A percentile compares a stretch with the other conserved stretches of the same genome.
These are phyloP conservation scores for Pestalotiopsis sp. DNA, from an alignment of 2,329 filamentous ascomycete genomes.

Conservation along the genomic window DNA sequence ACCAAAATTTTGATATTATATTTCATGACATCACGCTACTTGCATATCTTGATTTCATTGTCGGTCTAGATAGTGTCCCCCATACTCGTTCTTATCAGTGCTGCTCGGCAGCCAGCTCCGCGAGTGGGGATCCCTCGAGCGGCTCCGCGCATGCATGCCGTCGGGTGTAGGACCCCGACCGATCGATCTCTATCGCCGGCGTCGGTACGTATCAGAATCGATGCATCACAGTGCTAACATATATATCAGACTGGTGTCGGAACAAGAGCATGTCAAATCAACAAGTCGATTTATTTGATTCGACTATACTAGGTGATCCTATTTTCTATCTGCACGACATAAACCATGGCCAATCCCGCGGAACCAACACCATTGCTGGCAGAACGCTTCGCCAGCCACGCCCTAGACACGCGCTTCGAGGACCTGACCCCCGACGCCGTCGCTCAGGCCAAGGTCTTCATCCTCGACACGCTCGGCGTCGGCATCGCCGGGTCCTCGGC, in stretches of 20 bases:
- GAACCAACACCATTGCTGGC: conserved; percentile 1
- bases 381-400: conserved; percentile 14
- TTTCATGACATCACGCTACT: background rate
- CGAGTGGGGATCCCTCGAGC: background rate
- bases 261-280: background rate
- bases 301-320: background rate
- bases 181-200: background rate
- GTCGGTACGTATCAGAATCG: background rate
- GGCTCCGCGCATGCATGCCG: conserved; percentile 5
- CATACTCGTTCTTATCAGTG: background rate
- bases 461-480: conserved; percentile 15
- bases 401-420: conserved; percentile 8
- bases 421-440: conserved; percentile 15
- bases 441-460: conserved; percentile 15
- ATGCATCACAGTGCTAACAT: background rate
- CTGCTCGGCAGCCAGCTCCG: conserved; percentile 1
- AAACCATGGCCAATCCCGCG: conserved; percentile 1
- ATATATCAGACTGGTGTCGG: background rate
- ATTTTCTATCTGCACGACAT: background rate
- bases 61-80: background rate
- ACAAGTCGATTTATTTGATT: background rate
- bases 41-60: background rate
- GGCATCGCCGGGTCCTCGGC: conserved; percentile 17
- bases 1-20: background rate
- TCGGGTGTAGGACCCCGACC: background rate